A percentile compares a stretch with the other conserved stretches of the same genome.
phyloP scores from a whole-genome alignment of 2,329 filamentous ascomycete genomes.

The Clarireedia paspali region DNA sequence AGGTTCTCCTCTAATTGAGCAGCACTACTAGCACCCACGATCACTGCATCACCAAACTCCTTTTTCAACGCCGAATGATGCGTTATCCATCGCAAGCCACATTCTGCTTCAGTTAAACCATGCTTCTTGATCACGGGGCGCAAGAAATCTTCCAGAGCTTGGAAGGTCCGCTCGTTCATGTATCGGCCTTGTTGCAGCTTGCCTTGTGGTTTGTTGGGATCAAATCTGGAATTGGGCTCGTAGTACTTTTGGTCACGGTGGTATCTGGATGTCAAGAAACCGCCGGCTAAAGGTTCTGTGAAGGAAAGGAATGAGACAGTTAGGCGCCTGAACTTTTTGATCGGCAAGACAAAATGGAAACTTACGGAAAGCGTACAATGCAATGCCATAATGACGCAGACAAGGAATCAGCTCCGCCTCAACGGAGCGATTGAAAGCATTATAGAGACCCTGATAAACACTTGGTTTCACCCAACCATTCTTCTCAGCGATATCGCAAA shows the following conservation, averaged over 20 bases:
- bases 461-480: conserved; percentile 30
- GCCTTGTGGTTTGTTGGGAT: conserved; percentile 41
- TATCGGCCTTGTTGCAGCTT: conserved; percentile 46
- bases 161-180: conserved; percentile 54
- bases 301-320: too few relatives aligned
- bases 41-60: conserved; percentile 48
- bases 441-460: conserved; percentile 31
- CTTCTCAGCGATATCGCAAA: conserved; percentile 27
- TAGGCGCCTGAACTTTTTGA: too few relatives aligned
- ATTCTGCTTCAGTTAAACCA: conserved; percentile 62
- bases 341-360: too few relatives aligned
- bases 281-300: conserved; percentile 43
- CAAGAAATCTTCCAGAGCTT: conserved; percentile 55
- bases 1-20: conserved; percentile 52
- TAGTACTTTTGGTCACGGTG: conserved; percentile 37
- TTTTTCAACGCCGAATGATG: conserved; percentile 59
- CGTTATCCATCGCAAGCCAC: conserved; percentile 63
- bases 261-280: conserved; percentile 39
- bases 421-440: conserved; percentile 37
- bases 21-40: conserved; percentile 51
- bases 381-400: conserved; percentile 50
- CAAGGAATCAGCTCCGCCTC: conserved; percentile 54
- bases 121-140: conserved; percentile 62
- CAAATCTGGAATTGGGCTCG: conserved; percentile 17
- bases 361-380: conserved; percentile 49